These are phyloP conservation scores for Spergularia azorica DNA, from an alignment of 179 eudicot genomes.

Conservation along the genomic window DNA sequence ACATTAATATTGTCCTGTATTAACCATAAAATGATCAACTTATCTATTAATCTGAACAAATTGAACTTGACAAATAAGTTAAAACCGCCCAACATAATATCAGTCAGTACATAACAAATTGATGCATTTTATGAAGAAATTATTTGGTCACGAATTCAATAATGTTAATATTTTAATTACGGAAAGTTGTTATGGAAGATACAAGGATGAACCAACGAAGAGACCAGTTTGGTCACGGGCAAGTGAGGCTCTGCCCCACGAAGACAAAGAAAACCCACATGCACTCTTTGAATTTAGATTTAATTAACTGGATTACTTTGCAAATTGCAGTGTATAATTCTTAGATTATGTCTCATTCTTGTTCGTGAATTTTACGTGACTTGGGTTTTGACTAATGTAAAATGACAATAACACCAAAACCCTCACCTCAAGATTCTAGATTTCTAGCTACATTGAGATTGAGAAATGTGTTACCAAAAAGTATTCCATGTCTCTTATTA, in stretches of 20 bases:
- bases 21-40: neutral
- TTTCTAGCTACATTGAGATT: no score
- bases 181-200: neutral
- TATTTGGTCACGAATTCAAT: neutral
- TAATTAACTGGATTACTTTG: neutral
- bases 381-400: no score
- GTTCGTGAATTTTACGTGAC: no score
- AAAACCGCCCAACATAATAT: neutral
- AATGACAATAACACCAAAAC: no score
- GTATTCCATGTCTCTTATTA: no score
- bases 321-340: no score
- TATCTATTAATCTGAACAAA: neutral
- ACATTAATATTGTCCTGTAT: no score
- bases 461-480: no score
- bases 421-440: no score
- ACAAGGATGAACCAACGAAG: neutral
- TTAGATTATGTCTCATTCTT: no score
- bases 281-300: neutral
- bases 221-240: conserved; percentile 3
- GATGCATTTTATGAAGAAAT: neutral
- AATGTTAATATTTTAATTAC: neutral
- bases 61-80: conserved; percentile 11
- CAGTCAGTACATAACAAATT: neutral
- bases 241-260: neutral
- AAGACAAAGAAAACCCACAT: conserved; percentile 12